These are phyloP conservation scores for Fomitopsis betulina DNA, from an alignment of 1,284 basidiomycete species.

Conservation along the genomic window DNA sequence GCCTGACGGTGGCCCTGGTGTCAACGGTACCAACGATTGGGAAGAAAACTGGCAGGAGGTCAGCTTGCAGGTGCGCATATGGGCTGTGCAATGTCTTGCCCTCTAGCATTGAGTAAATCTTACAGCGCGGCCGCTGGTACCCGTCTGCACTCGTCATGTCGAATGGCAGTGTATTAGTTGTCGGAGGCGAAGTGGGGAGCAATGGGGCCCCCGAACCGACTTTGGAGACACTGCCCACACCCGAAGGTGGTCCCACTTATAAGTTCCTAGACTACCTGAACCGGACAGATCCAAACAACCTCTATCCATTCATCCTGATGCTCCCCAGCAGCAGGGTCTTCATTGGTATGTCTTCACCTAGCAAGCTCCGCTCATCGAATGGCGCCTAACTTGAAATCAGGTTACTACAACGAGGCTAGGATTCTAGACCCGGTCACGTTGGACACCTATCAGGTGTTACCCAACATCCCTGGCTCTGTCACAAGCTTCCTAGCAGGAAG, in stretches of 20 bases:
- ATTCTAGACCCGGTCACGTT: slow-evolving; percentile 64
- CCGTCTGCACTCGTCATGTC: slow-evolving; percentile 59
- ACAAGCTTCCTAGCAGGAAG: slow-evolving; percentile 69
- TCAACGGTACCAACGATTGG: slow-evolving; percentile 65
- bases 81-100: not conserved
- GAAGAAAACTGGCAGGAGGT: slow-evolving; percentile 53
- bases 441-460: slow-evolving; percentile 51
- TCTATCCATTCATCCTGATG: slow-evolving; percentile 73
- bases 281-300: slow-evolving; percentile 69
- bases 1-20: slow-evolving; percentile 51
- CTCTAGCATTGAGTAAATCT: not conserved
- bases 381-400: slow-evolving; percentile 26
- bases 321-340: slow-evolving; percentile 64
- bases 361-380: not conserved
- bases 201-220: slow-evolving; percentile 61
- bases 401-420: slow-evolving; percentile 78
- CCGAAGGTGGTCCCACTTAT: slow-evolving; percentile 36
- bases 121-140: slow-evolving; percentile 67
- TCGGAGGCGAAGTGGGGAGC: slow-evolving; percentile 71
- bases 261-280: slow-evolving; percentile 42
- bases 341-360: slow-evolving; percentile 40
- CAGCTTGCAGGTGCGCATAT: slow-evolving; percentile 40
- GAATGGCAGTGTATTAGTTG: slow-evolving; percentile 67
- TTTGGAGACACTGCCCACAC: slow-evolving; percentile 53
- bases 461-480: slow-evolving; percentile 73